Percentiles rank a stretch among this genome's conserved stretches.
Conservation (phyloP, 2,329 filamentous ascomycete genomes). For the Penicillium sp. region DNA sequence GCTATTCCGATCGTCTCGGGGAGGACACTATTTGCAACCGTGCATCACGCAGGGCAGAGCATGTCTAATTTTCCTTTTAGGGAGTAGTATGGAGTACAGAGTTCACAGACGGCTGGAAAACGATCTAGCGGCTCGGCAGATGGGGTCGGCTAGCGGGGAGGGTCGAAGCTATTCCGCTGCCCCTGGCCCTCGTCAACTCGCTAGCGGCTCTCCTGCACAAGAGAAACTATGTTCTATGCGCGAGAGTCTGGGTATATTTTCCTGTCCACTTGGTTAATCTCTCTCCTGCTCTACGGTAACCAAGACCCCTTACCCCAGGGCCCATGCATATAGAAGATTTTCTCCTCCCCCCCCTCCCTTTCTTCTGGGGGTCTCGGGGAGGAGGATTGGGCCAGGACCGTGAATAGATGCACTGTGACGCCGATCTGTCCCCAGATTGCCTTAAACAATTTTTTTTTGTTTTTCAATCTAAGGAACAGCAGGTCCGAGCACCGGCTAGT, state of each 20-base stretch:
- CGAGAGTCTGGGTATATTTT: neutral
- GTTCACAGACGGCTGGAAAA: neutral
- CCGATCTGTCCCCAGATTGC: neutral
- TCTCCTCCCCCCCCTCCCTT: neutral
- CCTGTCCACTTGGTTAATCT: neutral
- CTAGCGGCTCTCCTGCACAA: neutral
- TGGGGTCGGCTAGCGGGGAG: slow-evolving; percentile 31
- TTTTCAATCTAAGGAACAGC: slow-evolving; percentile 9
- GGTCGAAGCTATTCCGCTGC: slow-evolving; percentile 20
- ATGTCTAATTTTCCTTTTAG: neutral
- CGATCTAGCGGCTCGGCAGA: slow-evolving; percentile 1
- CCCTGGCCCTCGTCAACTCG: neutral
- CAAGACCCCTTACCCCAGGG: neutral
- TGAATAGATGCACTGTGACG: neutral
- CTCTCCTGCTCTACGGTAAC: too few relatives aligned
- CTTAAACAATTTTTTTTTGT: neutral
- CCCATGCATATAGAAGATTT: neutral
- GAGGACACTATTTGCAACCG: slow-evolving; percentile 1
- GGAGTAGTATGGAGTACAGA: too few relatives aligned
- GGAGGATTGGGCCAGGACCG: neutral
- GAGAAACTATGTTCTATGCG: too few relatives aligned
- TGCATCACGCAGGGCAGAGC: neutral
- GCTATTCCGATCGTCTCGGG: neutral
- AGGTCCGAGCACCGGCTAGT: slow-evolving; percentile 16
- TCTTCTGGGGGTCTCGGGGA: neutral